Conservation (phyloP, 164 flowering plant species). For the Taxillus chinensis region DNA sequence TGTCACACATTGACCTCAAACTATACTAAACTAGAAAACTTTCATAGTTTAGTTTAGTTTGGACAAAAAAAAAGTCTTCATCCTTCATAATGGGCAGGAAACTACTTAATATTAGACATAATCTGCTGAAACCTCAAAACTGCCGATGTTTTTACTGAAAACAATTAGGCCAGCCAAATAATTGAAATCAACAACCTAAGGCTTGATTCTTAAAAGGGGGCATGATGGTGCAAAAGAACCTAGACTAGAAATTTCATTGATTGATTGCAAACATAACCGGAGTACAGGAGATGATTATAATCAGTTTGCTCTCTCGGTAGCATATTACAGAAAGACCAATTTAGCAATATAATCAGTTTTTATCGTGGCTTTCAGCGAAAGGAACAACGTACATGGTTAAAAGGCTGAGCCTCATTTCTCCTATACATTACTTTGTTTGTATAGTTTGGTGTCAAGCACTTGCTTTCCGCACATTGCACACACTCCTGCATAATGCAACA, state of each 20-base stretch:
- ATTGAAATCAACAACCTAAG: too few species aligned
- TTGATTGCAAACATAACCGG: background rate
- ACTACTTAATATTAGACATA: too few species aligned
- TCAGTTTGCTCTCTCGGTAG: background rate
- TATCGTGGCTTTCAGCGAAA: background rate
- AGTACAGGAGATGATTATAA: background rate
- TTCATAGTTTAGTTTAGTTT: too few species aligned
- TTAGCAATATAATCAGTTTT: background rate
- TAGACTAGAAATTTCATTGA: background rate
- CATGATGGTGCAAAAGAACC: too few species aligned
- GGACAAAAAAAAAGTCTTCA: too few species aligned
- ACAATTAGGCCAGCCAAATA: too few species aligned
- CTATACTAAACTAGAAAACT: too few species aligned
- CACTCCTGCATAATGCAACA: slow-evolving; percentile 51
- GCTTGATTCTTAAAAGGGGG: too few species aligned
- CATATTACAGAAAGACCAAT: background rate
- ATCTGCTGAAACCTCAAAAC: too few species aligned
- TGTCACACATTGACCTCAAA: too few species aligned
- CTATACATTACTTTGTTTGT: slow-evolving; percentile 91
- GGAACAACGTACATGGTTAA: background rate
- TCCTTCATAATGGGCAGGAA: too few species aligned
- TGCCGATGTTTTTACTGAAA: too few species aligned
- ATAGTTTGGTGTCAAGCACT: slow-evolving; percentile 77
- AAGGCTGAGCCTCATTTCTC: background rate
- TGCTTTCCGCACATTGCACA: slow-evolving; percentile 99